Percentiles rank a stretch among this genome's conserved stretches.
These are phyloP conservation scores for Thelephora ganbajun DNA, from an alignment of 768 basidiomycete species.

Conservation along the genomic window DNA sequence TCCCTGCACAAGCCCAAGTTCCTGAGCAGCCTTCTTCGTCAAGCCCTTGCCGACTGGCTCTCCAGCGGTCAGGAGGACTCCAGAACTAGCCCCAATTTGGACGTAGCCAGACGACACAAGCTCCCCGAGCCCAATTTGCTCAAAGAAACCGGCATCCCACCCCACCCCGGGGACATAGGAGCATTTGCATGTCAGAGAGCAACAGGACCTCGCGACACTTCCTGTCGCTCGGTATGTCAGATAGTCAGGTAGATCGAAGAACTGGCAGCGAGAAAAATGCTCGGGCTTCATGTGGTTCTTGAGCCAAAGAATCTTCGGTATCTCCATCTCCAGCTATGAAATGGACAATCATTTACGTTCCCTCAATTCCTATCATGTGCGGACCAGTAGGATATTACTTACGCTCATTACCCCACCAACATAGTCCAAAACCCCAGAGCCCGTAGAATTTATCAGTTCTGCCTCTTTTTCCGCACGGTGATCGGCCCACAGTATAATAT, in stretches of 20 bases:
- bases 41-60: constrained; percentile 79
- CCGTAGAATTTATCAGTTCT: constrained; percentile 73
- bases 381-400: constrained; percentile 15
- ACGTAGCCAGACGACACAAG: constrained; percentile 55
- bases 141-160: constrained; percentile 85
- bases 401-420: constrained; percentile 96
- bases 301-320: constrained; percentile 95
- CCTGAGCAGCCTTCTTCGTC: constrained; percentile 61
- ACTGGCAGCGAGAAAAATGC: constrained; percentile 63
- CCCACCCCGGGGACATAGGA: constrained; percentile 77
- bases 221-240: constrained; percentile 86
- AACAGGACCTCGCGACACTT: constrained; percentile 61
- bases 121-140: constrained; percentile 65
- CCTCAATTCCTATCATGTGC: not conserved
- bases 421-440: constrained; percentile 79
- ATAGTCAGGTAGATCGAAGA: constrained; percentile 91
- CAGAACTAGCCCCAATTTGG: constrained; percentile 58
- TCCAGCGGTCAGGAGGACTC: constrained; percentile 63
- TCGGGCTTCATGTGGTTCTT: constrained; percentile 72
- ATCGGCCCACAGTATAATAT: constrained; percentile 94
- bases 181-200: constrained; percentile 94
- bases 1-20: constrained; percentile 74
- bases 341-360: not conserved
- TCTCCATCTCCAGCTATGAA: constrained; percentile 87
- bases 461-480: constrained; percentile 91